A percentile compares a stretch with the other conserved stretches of the same genome.
Conservation (phyloP, 768 basidiomycete species). For the Pleurotus tuoliensis region DNA sequence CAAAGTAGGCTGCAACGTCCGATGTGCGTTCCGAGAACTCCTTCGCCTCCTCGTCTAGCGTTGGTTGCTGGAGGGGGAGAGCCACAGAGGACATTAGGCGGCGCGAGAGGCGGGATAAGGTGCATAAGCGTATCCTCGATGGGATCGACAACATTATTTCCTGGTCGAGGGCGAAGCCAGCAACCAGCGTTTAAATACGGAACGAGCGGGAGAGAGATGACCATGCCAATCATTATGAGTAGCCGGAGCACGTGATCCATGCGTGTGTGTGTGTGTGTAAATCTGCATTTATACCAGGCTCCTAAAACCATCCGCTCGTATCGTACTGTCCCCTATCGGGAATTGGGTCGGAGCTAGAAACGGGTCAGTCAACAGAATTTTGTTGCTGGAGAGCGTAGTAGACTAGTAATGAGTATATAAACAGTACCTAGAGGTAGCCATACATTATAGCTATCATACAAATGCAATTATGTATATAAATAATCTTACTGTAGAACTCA, state of each 20-base stretch:
- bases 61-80: conserved; percentile 57
- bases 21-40: conserved; percentile 59
- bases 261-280: too few species aligned
- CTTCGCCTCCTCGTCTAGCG: conserved; percentile 50
- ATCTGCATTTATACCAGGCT: too few species aligned
- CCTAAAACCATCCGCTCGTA: too few species aligned
- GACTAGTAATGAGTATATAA: too few species aligned
- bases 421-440: too few species aligned
- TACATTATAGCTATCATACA: neutral
- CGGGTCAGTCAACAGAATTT: neutral
- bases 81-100: conserved; percentile 33
- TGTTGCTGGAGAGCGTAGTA: too few species aligned
- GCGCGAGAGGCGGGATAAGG: conserved; percentile 11
- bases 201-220: conserved; percentile 1
- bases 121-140: neutral
- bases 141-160: conserved; percentile 5
- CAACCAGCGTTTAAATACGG: neutral
- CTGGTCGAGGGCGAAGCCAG: neutral
- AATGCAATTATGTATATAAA: neutral
- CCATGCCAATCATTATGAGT: neutral
- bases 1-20: conserved; percentile 70
- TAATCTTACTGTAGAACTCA: too few species aligned
- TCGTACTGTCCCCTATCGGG: neutral
- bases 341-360: neutral
- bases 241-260: too few species aligned